These are phyloP conservation scores for Chondrus crispus DNA, from an alignment of 23 red algal species.

Conservation along the genomic window DNA sequence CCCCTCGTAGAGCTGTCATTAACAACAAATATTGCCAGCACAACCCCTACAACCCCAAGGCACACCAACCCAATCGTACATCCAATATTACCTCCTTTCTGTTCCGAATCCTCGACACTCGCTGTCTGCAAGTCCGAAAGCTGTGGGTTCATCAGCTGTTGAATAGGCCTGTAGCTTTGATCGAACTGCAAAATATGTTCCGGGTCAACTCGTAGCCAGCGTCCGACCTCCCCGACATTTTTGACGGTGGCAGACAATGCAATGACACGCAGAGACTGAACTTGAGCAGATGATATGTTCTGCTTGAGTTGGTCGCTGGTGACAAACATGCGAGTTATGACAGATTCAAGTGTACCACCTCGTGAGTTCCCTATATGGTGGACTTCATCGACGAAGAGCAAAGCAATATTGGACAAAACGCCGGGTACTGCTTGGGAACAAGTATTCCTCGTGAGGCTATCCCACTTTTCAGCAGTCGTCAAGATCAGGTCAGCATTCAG, in stretches of 20 bases:
- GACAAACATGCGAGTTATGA: conserved; percentile 67
- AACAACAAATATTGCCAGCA: no score
- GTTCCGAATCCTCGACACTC: no score
- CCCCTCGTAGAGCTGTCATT: no score
- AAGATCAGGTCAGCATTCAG: conserved; percentile 12
- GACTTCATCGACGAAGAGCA: conserved; percentile 79
- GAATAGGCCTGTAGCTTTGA: conserved; percentile 33
- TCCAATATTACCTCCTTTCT: no score
- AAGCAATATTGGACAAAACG: background rate
- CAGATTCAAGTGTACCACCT: conserved; percentile 58
- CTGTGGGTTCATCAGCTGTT: no score
- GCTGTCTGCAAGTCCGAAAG: no score
- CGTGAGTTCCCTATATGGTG: conserved; percentile 59
- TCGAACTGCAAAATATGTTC: conserved; percentile 38
- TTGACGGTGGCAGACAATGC: conserved; percentile 63
- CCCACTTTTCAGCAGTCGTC: conserved; percentile 48
- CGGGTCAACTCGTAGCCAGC: conserved; percentile 37
- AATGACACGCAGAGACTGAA: conserved; percentile 50
- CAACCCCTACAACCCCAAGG: no score
- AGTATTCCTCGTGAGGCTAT: background rate
- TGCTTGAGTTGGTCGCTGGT: background rate
- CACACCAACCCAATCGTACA: no score
- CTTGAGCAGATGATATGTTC: background rate
- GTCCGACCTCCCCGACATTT: conserved; percentile 40
- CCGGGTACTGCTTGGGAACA: background rate